Conservation (phyloP, 805 yeast genomes). For the Metschnikowia baotianmanensis region DNA sequence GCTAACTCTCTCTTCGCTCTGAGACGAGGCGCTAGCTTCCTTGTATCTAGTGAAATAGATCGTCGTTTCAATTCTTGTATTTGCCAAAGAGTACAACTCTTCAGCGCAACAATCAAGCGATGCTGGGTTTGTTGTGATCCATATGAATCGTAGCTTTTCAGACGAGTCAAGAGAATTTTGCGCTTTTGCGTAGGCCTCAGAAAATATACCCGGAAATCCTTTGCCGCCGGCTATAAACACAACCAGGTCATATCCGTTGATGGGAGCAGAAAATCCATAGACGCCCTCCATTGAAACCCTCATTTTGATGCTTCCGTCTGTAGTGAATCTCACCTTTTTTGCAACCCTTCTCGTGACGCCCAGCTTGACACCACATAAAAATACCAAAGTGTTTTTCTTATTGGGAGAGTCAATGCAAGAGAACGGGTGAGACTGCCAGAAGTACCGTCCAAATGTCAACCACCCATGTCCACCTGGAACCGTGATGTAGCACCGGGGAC, state of each 20-base stretch:
- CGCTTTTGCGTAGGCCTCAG: conserved; percentile 36
- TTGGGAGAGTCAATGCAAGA: conserved; percentile 46
- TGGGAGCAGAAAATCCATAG: conserved; percentile 50
- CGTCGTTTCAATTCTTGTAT: conserved; percentile 34
- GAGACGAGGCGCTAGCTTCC: no score
- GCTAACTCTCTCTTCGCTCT: neutral
- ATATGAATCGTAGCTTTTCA: conserved; percentile 24
- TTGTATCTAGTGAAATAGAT: conserved; percentile 26
- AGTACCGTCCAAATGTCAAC: conserved; percentile 51
- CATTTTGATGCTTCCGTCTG: conserved; percentile 30
- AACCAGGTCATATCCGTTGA: conserved; percentile 43
- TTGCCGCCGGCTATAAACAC: conserved; percentile 62
- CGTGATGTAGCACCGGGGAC: conserved; percentile 48
- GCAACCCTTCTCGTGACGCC: conserved; percentile 52
- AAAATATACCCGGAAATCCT: conserved; percentile 56
- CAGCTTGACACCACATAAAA: conserved; percentile 48
- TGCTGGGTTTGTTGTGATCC: conserved; percentile 37
- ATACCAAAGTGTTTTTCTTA: conserved; percentile 34
- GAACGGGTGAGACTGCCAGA: conserved; percentile 73
- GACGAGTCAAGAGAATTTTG: neutral
- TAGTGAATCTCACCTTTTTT: conserved; percentile 22
- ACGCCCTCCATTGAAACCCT: conserved; percentile 57
- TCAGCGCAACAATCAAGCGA: conserved; percentile 36
- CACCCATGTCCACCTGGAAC: conserved; percentile 57
- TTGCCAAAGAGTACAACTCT: conserved; percentile 33